phyloP scores from a whole-genome alignment of 345 rosid genomes.

The Clarkia xantiana region DNA sequence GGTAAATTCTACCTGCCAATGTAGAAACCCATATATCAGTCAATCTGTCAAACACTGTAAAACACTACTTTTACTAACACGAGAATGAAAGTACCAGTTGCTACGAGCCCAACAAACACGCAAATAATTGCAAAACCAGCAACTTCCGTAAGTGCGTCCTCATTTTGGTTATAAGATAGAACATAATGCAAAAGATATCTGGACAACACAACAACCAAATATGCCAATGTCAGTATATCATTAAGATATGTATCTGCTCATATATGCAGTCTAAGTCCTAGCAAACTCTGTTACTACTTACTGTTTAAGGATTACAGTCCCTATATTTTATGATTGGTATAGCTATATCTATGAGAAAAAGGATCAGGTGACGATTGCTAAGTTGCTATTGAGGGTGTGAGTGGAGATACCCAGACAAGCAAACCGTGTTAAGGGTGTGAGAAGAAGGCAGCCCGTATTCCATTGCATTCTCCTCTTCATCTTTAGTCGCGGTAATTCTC shows the following conservation, averaged over 20 bases:
- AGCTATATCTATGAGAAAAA: too few species aligned
- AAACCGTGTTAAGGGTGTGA: constrained; percentile 87
- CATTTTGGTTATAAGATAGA: constrained; percentile 24
- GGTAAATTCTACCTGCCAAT: constrained; percentile 86
- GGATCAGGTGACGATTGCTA: background rate
- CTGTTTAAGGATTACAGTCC: too few species aligned
- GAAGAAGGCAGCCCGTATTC: constrained; percentile 99
- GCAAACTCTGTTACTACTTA: too few species aligned
- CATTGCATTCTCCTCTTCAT: constrained; percentile 91
- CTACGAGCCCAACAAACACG: constrained; percentile 52
- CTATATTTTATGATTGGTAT: too few species aligned
- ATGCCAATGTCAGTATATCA: constrained; percentile 1
- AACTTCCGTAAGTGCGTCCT: constrained; percentile 22
- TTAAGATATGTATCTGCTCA: background rate
- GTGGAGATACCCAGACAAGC: constrained; percentile 65
- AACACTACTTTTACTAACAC: background rate
- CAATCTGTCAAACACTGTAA: background rate
- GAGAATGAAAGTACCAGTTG: constrained; percentile 39
- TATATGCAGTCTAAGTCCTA: too few species aligned
- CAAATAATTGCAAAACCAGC: constrained; percentile 48
- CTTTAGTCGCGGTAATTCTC: constrained; percentile 76
- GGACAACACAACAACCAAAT: constrained; percentile 7
- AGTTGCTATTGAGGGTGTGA: background rate
- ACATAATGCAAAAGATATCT: constrained; percentile 68
- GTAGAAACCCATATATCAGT: constrained; percentile 18